Percentiles rank a stretch among this genome's conserved stretches.
Conservation (phyloP, 345 rosid genomes). For the Punica granatum region DNA sequence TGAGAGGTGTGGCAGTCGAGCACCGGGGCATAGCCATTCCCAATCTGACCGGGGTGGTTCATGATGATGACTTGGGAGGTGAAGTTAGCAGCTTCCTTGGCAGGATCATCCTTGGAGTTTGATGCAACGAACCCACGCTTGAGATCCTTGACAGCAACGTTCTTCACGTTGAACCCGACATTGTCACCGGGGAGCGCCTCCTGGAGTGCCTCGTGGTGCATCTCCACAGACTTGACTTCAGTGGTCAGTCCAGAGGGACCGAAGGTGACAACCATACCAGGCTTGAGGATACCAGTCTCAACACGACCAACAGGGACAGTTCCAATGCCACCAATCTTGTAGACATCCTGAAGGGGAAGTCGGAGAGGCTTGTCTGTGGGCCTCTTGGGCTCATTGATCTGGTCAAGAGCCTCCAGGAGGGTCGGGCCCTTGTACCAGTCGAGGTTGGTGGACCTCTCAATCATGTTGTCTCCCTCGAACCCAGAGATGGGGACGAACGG, state of each 20-base stretch:
- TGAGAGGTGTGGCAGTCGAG: conserved; percentile 84
- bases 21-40: conserved; percentile 80
- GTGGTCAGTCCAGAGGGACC: conserved; percentile 72
- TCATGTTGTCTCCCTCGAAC: conserved; percentile 87
- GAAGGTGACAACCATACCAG: conserved; percentile 73
- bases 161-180: conserved; percentile 79
- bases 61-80: conserved; percentile 85
- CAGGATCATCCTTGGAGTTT: conserved; percentile 84
- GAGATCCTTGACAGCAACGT: conserved; percentile 80
- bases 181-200: conserved; percentile 86
- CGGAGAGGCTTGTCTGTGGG: conserved; percentile 91
- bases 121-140: conserved; percentile 81
- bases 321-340: conserved; percentile 88
- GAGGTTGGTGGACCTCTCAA: conserved; percentile 65
- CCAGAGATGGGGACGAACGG: conserved; percentile 78
- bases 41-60: conserved; percentile 94
- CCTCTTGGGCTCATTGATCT: conserved; percentile 67
- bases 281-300: conserved; percentile 67
- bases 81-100: conserved; percentile 72
- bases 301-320: conserved; percentile 82
- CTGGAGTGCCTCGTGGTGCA: conserved; percentile 77
- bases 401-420: conserved; percentile 61
- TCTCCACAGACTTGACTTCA: conserved; percentile 89
- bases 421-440: conserved; percentile 86
- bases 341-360: conserved; percentile 81